A percentile compares a stretch with the other conserved stretches of the same genome.
Evolutionary conservation across 2,329 filamentous ascomycete species (phyloP).

Genomic region (Colletotrichum lindemuthianum): DNA sequence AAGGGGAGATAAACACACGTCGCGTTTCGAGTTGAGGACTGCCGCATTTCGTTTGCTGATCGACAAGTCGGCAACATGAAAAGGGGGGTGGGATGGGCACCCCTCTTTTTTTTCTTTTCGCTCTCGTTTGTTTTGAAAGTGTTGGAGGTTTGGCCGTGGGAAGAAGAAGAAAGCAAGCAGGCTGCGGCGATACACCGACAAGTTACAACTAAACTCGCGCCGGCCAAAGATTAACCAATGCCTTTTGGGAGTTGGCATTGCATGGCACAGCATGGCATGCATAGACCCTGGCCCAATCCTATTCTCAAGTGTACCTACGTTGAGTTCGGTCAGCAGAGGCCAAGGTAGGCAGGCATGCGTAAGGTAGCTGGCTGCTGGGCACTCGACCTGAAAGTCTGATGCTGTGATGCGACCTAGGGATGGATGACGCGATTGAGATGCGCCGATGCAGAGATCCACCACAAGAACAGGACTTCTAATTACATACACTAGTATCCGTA

Average conservation of each 20-base stretch:
- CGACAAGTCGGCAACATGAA: slow-evolving; percentile 9
- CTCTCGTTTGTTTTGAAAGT: slow-evolving; percentile 11
- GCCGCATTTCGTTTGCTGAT: slow-evolving; percentile 1
- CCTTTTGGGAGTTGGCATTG: slow-evolving; percentile 1
- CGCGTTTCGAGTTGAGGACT: slow-evolving; percentile 32
- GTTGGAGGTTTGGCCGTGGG: slow-evolving; percentile 7
- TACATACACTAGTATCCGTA: slow-evolving; percentile 6
- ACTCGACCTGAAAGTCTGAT: neutral
- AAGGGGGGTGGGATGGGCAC: neutral
- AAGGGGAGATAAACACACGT: neutral
- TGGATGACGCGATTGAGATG: slow-evolving; percentile 2
- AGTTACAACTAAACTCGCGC: neutral
- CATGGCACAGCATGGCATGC: neutral
- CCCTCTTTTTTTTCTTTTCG: neutral
- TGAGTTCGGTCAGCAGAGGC: no score
- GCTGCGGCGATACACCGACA: slow-evolving; percentile 1
- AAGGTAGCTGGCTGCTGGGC: no score
- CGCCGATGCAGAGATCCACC: slow-evolving; percentile 26
- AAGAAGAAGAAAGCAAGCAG: slow-evolving; percentile 13
- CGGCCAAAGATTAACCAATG: no score
- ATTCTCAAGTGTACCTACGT: neutral
- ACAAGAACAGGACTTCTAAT: neutral
- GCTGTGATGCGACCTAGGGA: slow-evolving; percentile 18
- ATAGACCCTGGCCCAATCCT: neutral
- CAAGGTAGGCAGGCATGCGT: no score